These are phyloP conservation scores for Ophiosphaerella korrae DNA, from an alignment of 2,329 filamentous ascomycete species.

Conservation along the genomic window DNA sequence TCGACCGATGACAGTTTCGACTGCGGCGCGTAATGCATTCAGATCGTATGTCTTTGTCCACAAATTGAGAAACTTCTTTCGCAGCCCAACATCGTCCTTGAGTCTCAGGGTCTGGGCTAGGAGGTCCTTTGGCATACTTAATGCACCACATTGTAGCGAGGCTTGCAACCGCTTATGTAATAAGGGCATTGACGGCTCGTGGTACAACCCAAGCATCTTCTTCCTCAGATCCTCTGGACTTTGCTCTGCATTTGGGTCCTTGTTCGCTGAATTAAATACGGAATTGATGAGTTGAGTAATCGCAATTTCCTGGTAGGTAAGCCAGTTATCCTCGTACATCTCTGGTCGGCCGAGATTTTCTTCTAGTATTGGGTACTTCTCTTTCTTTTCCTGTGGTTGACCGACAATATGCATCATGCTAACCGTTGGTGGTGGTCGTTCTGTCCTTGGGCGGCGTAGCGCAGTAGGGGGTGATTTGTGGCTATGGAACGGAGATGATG, in stretches of 20 bases:
- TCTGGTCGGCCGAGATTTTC: constrained; percentile 62
- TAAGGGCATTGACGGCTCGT: constrained; percentile 55
- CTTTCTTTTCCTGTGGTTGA: constrained; percentile 29
- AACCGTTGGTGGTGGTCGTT: constrained; percentile 36
- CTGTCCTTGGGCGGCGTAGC: constrained; percentile 31
- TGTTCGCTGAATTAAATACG: constrained; percentile 53
- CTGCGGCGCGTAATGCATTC: constrained; percentile 56
- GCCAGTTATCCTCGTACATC: constrained; percentile 68
- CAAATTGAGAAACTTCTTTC: constrained; percentile 61
- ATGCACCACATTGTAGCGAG: constrained; percentile 62
- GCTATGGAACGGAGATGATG: constrained; percentile 45
- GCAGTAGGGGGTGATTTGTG: constrained; percentile 45
- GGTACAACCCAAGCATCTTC: constrained; percentile 60
- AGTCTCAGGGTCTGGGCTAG: constrained; percentile 54
- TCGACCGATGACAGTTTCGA: constrained; percentile 65
- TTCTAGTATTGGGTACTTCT: constrained; percentile 58
- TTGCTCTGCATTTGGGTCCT: constrained; percentile 33
- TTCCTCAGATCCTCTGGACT: constrained; percentile 49
- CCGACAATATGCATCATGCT: constrained; percentile 42
- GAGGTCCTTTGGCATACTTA: constrained; percentile 61
- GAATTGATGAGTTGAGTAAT: constrained; percentile 65
- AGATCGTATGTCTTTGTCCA: constrained; percentile 65
- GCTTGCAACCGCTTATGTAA: constrained; percentile 64
- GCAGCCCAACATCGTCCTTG: constrained; percentile 62
- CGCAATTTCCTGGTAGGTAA: constrained; percentile 64